Conservation (phyloP, 225 moss, liverwort and hornwort species). For the Physcomitrium patens region DNA sequence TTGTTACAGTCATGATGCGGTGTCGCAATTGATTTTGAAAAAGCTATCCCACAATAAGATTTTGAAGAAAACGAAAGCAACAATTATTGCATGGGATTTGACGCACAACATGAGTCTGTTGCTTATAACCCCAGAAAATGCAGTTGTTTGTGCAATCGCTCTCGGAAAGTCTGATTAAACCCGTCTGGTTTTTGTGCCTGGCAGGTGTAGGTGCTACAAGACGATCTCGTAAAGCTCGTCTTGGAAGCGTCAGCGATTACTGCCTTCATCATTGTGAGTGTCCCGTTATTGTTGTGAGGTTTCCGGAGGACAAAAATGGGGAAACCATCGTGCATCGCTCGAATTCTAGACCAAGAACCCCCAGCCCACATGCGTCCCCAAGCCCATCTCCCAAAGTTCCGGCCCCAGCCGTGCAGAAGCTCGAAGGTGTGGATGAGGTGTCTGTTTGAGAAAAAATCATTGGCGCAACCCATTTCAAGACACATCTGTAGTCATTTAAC, state of each 20-base stretch:
- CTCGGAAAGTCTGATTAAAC: constrained; percentile 22
- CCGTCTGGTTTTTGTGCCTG: neutral
- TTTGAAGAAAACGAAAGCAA: neutral
- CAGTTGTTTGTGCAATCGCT: constrained; percentile 6
- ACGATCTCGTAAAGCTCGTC: constrained; percentile 63
- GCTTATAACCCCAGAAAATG: constrained; percentile 2
- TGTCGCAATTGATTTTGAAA: no score
- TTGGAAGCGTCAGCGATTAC: constrained; percentile 71
- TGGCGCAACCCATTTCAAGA: neutral
- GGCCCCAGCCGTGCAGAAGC: constrained; percentile 33
- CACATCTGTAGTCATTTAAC: no score
- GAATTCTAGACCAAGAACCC: constrained; percentile 53
- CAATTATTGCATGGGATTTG: neutral
- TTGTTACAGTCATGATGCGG: no score
- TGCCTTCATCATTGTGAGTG: constrained; percentile 72
- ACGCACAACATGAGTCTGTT: neutral
- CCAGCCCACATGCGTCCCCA: constrained; percentile 47
- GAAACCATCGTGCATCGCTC: constrained; percentile 58
- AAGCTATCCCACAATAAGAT: no score
- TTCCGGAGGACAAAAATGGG: constrained; percentile 61
- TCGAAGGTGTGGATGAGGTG: constrained; percentile 19
- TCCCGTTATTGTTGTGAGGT: constrained; percentile 65
- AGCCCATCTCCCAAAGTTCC: constrained; percentile 51
- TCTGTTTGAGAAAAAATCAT: constrained; percentile 22
- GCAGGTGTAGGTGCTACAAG: constrained; percentile 62